Conservation (phyloP, 495 filamentous ascomycete genomes). For the Tetracladium marchalianum region DNA sequence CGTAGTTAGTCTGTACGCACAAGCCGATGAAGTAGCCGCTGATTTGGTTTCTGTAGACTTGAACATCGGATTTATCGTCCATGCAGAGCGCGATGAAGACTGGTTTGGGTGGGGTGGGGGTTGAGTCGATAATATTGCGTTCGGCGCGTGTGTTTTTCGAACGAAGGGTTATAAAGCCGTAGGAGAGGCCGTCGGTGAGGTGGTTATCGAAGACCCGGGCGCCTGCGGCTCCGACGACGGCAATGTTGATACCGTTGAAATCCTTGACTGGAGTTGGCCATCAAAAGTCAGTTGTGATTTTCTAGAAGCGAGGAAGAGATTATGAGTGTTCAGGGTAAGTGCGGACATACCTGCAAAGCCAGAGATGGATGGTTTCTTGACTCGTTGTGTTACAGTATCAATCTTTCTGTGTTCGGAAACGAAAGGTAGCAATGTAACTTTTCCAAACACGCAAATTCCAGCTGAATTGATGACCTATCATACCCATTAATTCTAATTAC, state of each 20-base stretch:
- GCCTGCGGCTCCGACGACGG: conserved; percentile 12
- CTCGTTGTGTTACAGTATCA: neutral
- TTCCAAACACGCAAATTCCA: conserved; percentile 13
- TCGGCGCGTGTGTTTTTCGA: conserved; percentile 6
- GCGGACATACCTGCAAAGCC: conserved; percentile 1
- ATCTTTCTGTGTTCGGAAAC: conserved; percentile 11
- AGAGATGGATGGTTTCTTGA: conserved; percentile 6
- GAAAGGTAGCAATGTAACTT: conserved; percentile 1
- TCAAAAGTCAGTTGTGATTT: too few species aligned
- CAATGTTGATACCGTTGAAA: conserved; percentile 16
- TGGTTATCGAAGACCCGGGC: conserved; percentile 3
- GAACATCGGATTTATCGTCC: conserved; percentile 10
- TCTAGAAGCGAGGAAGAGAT: too few species aligned
- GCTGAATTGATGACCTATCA: neutral
- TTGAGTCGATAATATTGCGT: conserved; percentile 5
- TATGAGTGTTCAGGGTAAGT: too few species aligned
- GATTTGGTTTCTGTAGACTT: conserved; percentile 5
- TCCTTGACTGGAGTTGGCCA: neutral
- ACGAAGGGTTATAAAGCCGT: conserved; percentile 12
- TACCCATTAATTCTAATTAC: too few species aligned
- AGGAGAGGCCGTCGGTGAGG: conserved; percentile 1
- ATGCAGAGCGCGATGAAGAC: conserved; percentile 14
- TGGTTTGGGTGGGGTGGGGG: neutral
- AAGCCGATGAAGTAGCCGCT: conserved; percentile 9
- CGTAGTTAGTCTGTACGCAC: conserved; percentile 11